Evolutionary conservation across 2,329 filamentous ascomycete species (phyloP).

Genomic region (Rugonectria rugulosa): DNA sequence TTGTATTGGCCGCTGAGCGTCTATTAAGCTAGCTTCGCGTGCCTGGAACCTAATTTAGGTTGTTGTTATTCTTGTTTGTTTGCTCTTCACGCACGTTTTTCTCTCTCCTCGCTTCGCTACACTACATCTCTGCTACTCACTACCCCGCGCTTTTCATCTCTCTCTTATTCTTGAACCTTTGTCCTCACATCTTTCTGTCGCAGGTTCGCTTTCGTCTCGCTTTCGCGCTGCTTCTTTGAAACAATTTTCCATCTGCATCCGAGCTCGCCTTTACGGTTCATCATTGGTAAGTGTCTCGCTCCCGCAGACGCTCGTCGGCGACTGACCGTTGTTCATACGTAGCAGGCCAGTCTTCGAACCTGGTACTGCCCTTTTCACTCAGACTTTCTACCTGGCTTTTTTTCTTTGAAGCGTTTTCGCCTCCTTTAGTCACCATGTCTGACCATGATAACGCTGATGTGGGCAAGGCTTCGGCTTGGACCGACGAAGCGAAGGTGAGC

Average conservation of each 20-base stretch:
- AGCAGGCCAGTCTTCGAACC: no score
- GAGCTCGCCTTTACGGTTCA: not conserved
- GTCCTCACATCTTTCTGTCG: not conserved
- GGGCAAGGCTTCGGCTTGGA: conserved; percentile 43
- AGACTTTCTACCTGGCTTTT: not conserved
- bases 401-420: not conserved
- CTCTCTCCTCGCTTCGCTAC: not conserved
- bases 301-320: no score
- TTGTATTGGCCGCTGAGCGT: not conserved
- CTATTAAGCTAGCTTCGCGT: no score
- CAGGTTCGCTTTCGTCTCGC: not conserved
- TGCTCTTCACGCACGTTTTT: not conserved
- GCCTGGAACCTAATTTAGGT: no score
- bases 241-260: not conserved
- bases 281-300: not conserved
- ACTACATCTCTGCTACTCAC: not conserved
- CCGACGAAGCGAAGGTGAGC: conserved; percentile 47
- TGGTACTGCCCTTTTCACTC: no score
- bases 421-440: conserved; percentile 34
- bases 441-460: conserved; percentile 32
- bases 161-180: not conserved
- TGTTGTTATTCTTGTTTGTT: not conserved
- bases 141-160: not conserved
- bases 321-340: no score
- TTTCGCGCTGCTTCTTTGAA: not conserved